Conservation (phyloP, 208 protist species). For the Balamuthia mandrillaris region DNA sequence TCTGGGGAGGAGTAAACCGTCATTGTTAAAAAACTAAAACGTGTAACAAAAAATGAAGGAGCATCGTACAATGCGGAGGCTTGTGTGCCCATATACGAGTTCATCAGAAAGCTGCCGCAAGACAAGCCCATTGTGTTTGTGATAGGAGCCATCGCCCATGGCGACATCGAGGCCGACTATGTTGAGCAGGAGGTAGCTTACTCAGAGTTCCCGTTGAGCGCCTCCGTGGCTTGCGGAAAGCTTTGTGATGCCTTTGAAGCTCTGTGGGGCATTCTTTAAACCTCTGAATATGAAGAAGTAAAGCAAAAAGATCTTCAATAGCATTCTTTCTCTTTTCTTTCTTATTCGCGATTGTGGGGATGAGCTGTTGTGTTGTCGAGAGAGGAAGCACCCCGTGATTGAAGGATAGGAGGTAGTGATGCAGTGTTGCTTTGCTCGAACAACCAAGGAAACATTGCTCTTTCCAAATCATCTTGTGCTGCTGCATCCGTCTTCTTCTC, state of each 20-base stretch:
- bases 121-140: conserved; percentile 75
- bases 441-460: too few relatives aligned
- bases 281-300: too few relatives aligned
- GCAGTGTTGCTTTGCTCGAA: too few relatives aligned
- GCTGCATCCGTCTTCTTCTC: too few relatives aligned
- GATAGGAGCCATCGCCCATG: conserved; percentile 79
- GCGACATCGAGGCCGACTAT: conserved; percentile 72
- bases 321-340: too few relatives aligned
- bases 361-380: too few relatives aligned
- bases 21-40: background rate
- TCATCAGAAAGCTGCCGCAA: conserved; percentile 1
- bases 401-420: too few relatives aligned
- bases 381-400: too few relatives aligned
- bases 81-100: conserved; percentile 34
- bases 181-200: conserved; percentile 74
- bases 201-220: conserved; percentile 78
- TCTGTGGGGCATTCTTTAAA: conserved; percentile 41
- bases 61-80: background rate
- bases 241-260: conserved; percentile 36
- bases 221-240: conserved; percentile 38
- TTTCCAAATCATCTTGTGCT: too few relatives aligned
- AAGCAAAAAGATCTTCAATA: too few relatives aligned
- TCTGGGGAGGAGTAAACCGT: conserved; percentile 25
- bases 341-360: too few relatives aligned
- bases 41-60: background rate